These are phyloP conservation scores for Kodamaea derodonti DNA, from an alignment of 1,139 yeast species.

Conservation along the genomic window DNA sequence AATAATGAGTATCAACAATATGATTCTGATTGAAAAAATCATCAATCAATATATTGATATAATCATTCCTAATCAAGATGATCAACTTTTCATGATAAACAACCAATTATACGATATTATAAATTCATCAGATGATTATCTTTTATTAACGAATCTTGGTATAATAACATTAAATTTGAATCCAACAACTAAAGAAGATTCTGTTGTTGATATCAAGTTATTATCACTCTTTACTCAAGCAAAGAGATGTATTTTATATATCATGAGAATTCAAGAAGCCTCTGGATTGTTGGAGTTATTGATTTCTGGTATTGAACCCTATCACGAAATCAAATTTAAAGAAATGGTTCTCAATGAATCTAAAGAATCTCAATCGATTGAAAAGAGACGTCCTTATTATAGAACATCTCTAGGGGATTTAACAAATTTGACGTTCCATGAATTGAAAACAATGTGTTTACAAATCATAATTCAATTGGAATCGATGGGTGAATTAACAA, in stretches of 20 bases:
- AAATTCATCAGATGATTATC: conserved; percentile 37
- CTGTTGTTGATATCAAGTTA: conserved; percentile 41
- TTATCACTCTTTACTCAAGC: conserved; percentile 69
- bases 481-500: conserved; percentile 57
- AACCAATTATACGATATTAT: conserved; percentile 29
- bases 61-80: conserved; percentile 50
- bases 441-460: conserved; percentile 71
- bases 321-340: conserved; percentile 62
- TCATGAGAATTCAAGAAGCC: conserved; percentile 78
- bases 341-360: conserved; percentile 51
- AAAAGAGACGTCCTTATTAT: conserved; percentile 33
- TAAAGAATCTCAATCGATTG: conserved; percentile 16
- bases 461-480: conserved; percentile 78
- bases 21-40: conserved; percentile 58
- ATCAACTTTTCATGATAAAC: conserved; percentile 50
- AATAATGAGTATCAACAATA: conserved; percentile 59
- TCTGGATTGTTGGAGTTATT: conserved; percentile 65
- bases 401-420: conserved; percentile 51
- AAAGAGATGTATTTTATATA: conserved; percentile 74
- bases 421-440: conserved; percentile 60
- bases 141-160: conserved; percentile 41
- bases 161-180: conserved; percentile 39
- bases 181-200: conserved; percentile 48
- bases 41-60: conserved; percentile 50
- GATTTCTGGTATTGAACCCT: conserved; percentile 64